Percentiles rank a stretch among this genome's conserved stretches.
Evolutionary conservation across 2,329 filamentous ascomycete species (phyloP).

Genomic region (Myotisia sp.): DNA sequence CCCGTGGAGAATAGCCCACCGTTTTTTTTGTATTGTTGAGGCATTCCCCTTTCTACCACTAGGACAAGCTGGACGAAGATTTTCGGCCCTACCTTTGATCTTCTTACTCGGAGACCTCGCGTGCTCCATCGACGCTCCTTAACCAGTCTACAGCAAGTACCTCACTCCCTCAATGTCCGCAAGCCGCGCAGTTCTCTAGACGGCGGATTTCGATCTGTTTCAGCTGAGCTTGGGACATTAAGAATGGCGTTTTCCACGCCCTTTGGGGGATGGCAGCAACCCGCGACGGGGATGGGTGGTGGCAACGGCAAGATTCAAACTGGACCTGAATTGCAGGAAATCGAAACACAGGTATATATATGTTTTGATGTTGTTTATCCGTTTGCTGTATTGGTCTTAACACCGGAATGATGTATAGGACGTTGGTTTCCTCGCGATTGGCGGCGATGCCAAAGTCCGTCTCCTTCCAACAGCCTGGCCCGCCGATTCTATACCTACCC

Average conservation of each 20-base stretch:
- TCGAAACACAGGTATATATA: constrained; percentile 59
- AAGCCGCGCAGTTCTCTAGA: constrained; percentile 21
- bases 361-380: constrained; percentile 6
- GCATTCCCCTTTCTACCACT: constrained; percentile 6
- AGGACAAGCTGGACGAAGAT: constrained; percentile 25
- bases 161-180: constrained; percentile 24
- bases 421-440: constrained; percentile 67
- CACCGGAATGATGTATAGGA: constrained; percentile 31
- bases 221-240: constrained; percentile 24
- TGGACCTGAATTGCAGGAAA: constrained; percentile 58
- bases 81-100: constrained; percentile 31
- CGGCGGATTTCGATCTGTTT: constrained; percentile 23
- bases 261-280: constrained; percentile 38
- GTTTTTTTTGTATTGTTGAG: too few species aligned
- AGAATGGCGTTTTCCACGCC: constrained; percentile 51
- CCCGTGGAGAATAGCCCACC: too few species aligned
- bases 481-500: constrained; percentile 49
- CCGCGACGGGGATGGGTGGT: constrained; percentile 24
- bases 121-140: constrained; percentile 31
- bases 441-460: constrained; percentile 68
- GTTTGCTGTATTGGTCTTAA: background rate
- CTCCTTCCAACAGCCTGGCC: constrained; percentile 67
- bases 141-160: constrained; percentile 14
- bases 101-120: constrained; percentile 30
- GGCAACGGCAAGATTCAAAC: constrained; percentile 28